Evolutionary conservation across 129 eudicot species (phyloP).

Genomic region (Tagetes erecta): DNA sequence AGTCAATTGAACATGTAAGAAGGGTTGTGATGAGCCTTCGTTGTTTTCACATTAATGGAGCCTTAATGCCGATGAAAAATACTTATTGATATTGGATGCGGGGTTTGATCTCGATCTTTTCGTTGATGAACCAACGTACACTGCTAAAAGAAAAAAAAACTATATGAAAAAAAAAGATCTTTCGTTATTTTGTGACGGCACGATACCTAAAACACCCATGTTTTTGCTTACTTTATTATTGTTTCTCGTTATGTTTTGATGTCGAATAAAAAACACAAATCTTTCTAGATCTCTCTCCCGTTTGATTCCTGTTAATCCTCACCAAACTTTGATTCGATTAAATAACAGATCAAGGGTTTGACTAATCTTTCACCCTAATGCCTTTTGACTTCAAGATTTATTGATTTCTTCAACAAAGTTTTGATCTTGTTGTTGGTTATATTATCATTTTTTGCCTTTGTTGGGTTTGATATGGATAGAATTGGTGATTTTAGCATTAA

Average conservation of each 20-base stretch:
- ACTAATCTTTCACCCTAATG: slow-evolving; percentile 20
- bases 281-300: slow-evolving; percentile 13
- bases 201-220: slow-evolving; percentile 23
- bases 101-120: no score
- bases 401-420: slow-evolving; percentile 16
- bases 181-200: slow-evolving; percentile 1
- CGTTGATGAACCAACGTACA: no score
- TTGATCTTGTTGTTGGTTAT: slow-evolving; percentile 1
- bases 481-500: slow-evolving; percentile 34
- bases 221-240: slow-evolving; percentile 18
- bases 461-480: slow-evolving; percentile 49
- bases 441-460: not conserved
- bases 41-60: no score
- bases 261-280: slow-evolving; percentile 20
- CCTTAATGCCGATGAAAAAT: no score
- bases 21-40: no score
- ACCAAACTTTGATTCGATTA: slow-evolving; percentile 24
- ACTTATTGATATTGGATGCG: no score
- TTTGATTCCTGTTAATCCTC: slow-evolving; percentile 36
- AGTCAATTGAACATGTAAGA: no score
- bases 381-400: slow-evolving; percentile 28
- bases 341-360: slow-evolving; percentile 38
- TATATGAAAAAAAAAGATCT: no score
- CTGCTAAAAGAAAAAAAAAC: no score
- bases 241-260: not conserved